Evolutionary conservation across 768 basidiomycete genomes (phyloP), one percentile per base, ranked within the genome.

Genomic region (Boletus insuetus): DNA sequence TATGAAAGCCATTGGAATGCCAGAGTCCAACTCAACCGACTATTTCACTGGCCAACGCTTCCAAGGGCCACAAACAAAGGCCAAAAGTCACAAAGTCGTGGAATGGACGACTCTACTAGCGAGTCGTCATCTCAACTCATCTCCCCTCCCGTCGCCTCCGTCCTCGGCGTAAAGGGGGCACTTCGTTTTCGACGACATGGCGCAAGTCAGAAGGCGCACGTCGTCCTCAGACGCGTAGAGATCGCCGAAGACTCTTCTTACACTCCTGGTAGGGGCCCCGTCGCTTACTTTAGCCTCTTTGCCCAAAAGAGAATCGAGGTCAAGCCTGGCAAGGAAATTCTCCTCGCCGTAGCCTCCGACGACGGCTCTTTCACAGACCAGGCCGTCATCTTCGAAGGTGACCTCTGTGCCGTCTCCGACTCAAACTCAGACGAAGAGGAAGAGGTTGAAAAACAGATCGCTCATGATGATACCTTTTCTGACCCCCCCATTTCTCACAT

Each of bases 281-380:
- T 79, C 52, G 77, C 80, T 38, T 81, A 79, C 67, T 89, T 86
- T 65, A 81, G 78, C 64, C 73, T 89, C 13, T 84, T 86, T 65
- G 84, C 87, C 4, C 78, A 80, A 62, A 89, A 89, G 74, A 74
- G 82, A 56, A 83, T 89, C 66, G 83, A 83, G 64, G 79, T 86
- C 62, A 86, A 80, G 64, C 82, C 85, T 13, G 86, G 86, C 54
- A 86, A 86, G 69, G 84, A 85, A 71, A 81, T 89, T 49, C 75
- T 87, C 45, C 76, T 89, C 51, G 77, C 84, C 7, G 73, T 88
- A 34, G 77, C 76, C 39, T 74, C 77, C 26, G 77, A 73, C 29
- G 78, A 84, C 59, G 81, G 80, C 39, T 64, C 71, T 13, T 80
- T 82, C 69, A 78, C 80, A 54, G 84, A 85, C 54, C 77, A 75